Base-by-base conservation (phyloP, 345 rosid genomes). In the Nasturtium officinale region DNA sequence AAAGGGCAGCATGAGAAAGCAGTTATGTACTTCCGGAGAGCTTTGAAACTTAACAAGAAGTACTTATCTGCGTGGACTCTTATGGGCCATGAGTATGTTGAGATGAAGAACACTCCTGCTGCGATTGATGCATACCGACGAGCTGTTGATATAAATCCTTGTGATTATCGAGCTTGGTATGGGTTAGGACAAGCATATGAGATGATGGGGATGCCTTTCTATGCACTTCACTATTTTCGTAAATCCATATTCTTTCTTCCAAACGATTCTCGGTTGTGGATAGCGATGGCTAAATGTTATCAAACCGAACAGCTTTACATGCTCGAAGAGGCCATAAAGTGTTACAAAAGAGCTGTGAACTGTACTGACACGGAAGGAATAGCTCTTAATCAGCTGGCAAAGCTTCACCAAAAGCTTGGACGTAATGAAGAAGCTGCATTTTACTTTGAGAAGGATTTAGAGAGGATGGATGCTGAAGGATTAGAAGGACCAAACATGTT, bases 151-250 rank as follows among this genome's bases (percentile, higher is more conserved):
- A 87, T 95, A 73, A 85, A 86, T 78, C 87, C 98, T 9, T 66
- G 87, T 72, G 99, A 95, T 71, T 92, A 89, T 71, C 84, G 98
- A 73, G 98, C 98, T 40, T 93, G 98, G 98, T 90, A 93, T 78
- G 98, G 98, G 21, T 80, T 93, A 62, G 98, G 97, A 67, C 98
- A 93, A 73, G 95, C 97, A 17, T 93, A 95, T 78, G 97, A 95
- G 83, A 90, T 95, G 98, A 90, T 87, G 89, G 81, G 88, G 72
- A 84, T 90, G 97, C 94, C 97, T 16, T 84, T 87, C 72, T 91
- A 91, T 73, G 98, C 98, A n/a, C 89, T 95, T 50, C 94, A 91
- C 71, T 95, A 95, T 82, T 95, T 95, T 43, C 86, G 85, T 61
- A 95, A 92, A 73, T 88, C 99, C 21, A 88, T 95, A 23, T 92